These are phyloP conservation scores for Gnomoniopsis sp. DNA, from an alignment of 2,329 filamentous ascomycete genomes.

Conservation along the genomic window DNA sequence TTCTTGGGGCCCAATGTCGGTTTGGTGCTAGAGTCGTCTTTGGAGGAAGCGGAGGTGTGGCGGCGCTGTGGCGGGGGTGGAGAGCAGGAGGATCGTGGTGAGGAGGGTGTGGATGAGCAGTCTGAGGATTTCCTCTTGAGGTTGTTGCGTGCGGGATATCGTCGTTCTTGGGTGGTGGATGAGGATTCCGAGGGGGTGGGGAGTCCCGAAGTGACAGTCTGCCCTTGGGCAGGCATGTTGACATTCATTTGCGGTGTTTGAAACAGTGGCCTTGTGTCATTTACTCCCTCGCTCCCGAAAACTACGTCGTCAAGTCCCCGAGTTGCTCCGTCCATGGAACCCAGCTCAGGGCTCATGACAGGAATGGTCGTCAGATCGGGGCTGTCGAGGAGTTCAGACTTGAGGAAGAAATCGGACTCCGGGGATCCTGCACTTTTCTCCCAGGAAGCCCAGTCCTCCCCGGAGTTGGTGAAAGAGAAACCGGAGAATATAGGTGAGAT, in stretches of 20 bases:
- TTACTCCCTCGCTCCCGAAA: constrained; percentile 24
- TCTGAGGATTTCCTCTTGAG: constrained; percentile 31
- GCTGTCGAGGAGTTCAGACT: constrained; percentile 29
- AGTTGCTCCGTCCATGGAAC: constrained; percentile 31
- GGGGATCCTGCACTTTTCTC: constrained; percentile 28
- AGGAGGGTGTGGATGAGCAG: constrained; percentile 19
- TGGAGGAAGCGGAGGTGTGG: constrained; percentile 5
- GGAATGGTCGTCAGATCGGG: constrained; percentile 26
- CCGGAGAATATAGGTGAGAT: constrained; percentile 29
- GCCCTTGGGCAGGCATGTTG: constrained; percentile 13
- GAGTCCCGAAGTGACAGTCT: neutral
- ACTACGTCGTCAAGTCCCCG: constrained; percentile 18
- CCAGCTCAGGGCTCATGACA: constrained; percentile 30
- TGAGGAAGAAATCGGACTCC: constrained; percentile 29
- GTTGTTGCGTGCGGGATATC: constrained; percentile 21
- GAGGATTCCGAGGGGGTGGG: neutral
- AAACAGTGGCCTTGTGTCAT: constrained; percentile 26
- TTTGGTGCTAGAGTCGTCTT: constrained; percentile 7
- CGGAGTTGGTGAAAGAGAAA: constrained; percentile 28
- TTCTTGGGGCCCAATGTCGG: constrained; percentile 60
- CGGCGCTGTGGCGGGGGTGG: constrained; percentile 17
- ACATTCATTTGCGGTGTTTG: constrained; percentile 21
- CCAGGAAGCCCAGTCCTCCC: constrained; percentile 29
- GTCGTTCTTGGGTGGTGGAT: constrained; percentile 7
- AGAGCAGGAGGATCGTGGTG: constrained; percentile 20